Evolutionary conservation across 176 grass and related monocot species (phyloP), one percentile per base, ranked within the genome.

Genomic region (Puya raimondii): DNA sequence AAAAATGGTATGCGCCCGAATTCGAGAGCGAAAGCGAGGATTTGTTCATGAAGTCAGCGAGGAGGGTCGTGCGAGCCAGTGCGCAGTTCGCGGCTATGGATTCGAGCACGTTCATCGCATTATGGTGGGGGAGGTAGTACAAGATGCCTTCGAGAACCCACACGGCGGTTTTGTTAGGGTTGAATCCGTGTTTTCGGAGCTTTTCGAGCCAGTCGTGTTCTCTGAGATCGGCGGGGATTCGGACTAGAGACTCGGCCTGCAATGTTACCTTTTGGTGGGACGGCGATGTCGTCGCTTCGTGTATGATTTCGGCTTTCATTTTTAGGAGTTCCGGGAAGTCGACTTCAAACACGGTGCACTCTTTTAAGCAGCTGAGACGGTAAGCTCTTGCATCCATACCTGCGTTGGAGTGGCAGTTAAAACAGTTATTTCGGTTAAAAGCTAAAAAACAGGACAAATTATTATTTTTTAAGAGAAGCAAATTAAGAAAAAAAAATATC

Each of bases 101-200:
- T 73, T 84, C 48, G 1, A 97, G 89, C 54, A 97, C 86, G 75
- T 90, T 86, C 86, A 93, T 90, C 25, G 89, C 94, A 48, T 85
- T 68, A 2, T 74, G 71, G 17, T 90, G 63, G 7, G 83, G 81
- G 23, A 97, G 94, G 71, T 97, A 97, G 76, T 90, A 97, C 27
- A 97, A 67, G 64, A 97, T 92, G 68, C 94, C 94, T 90, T 97
- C 89, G 9, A 97, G 89, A 29, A 97, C 77, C 94, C 94, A 96
- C 72, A 96, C 70, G 2, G 94, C 92, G 71, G 87, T 87, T 23
- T 77, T 90, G 79, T 76, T 66, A 59, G 89, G 87, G 64, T 73
- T 70, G 81, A 85, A 97, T 0, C 94, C 94, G n/a, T 50, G 79
- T 58, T 56, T 83, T 66, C 78, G 82, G 57, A 97, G 82, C 77